Conservation (phyloP, 768 basidiomycete genomes). For the Boletus insuetus region DNA sequence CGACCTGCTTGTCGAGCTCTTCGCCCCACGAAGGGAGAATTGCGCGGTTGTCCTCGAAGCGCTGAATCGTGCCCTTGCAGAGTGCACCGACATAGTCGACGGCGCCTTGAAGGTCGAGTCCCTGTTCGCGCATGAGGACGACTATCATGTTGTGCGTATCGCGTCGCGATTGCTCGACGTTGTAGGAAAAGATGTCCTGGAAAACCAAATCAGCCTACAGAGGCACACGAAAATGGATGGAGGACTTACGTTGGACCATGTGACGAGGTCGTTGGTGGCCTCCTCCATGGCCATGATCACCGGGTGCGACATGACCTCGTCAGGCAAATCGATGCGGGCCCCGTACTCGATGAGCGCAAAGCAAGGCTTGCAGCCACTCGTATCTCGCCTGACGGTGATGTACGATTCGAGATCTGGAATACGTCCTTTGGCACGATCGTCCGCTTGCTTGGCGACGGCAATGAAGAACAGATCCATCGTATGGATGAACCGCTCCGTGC, state of each 20-base stretch:
- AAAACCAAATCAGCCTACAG: neutral
- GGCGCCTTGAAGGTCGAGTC: slow-evolving; percentile 56
- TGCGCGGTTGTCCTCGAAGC: slow-evolving; percentile 46
- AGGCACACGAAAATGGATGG: neutral
- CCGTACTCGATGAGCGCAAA: slow-evolving; percentile 57
- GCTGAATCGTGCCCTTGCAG: slow-evolving; percentile 53
- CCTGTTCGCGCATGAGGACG: slow-evolving; percentile 64
- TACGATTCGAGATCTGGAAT: slow-evolving; percentile 52
- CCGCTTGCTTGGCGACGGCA: slow-evolving; percentile 43
- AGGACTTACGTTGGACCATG: slow-evolving; percentile 42
- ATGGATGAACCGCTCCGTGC: slow-evolving; percentile 39
- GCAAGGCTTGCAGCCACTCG: slow-evolving; percentile 50
- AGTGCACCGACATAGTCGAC: slow-evolving; percentile 63
- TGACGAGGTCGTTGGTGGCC: slow-evolving; percentile 50
- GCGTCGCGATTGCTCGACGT: slow-evolving; percentile 66
- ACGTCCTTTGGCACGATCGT: slow-evolving; percentile 37
- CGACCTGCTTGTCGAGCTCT: slow-evolving; percentile 57
- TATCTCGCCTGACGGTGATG: slow-evolving; percentile 50
- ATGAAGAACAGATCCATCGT: slow-evolving; percentile 41
- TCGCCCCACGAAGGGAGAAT: slow-evolving; percentile 61
- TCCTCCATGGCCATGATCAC: slow-evolving; percentile 44
- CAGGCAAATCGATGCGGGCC: slow-evolving; percentile 47
- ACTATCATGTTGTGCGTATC: slow-evolving; percentile 72
- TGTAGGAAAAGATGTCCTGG: slow-evolving; percentile 75
- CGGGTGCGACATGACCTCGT: slow-evolving; percentile 53